phyloP scores from a whole-genome alignment of 768 basidiomycete genomes.

The Solioccasus polychromus region DNA sequence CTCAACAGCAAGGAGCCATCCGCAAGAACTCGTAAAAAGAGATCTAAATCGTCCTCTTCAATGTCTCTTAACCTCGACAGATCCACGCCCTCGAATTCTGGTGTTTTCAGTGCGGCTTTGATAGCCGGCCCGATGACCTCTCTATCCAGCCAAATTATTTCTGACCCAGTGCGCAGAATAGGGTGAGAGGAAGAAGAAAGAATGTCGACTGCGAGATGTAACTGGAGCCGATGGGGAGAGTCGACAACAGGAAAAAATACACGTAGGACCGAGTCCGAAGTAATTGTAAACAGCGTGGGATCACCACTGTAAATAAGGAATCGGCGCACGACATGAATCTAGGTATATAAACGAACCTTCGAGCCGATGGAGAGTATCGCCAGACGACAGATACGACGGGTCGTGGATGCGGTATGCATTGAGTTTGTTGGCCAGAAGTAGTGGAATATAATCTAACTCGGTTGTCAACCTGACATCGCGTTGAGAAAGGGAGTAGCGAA shows the following conservation, averaged over 20 bases:
- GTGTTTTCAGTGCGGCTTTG: slow-evolving; percentile 39
- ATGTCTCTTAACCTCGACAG: slow-evolving; percentile 57
- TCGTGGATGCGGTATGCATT: slow-evolving; percentile 71
- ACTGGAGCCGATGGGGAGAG: slow-evolving; percentile 77
- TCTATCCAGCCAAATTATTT: slow-evolving; percentile 69
- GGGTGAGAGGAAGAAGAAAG: slow-evolving; percentile 50
- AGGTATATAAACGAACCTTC: slow-evolving; percentile 44
- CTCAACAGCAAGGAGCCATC: slow-evolving; percentile 75
- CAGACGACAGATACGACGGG: slow-evolving; percentile 67
- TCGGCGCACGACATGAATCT: slow-evolving; percentile 2
- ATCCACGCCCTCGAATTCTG: not conserved
- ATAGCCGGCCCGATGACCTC: slow-evolving; percentile 53
- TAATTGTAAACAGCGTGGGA: slow-evolving; percentile 78
- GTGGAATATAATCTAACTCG: slow-evolving; percentile 68
- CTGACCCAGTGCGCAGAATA: slow-evolving; percentile 36
- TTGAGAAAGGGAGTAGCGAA: slow-evolving; percentile 8
- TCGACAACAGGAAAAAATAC: slow-evolving; percentile 89
- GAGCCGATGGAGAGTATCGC: slow-evolving; percentile 67
- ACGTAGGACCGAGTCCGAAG: slow-evolving; percentile 76
- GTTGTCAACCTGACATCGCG: slow-evolving; percentile 47
- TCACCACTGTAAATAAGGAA: slow-evolving; percentile 52
- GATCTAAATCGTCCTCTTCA: slow-evolving; percentile 70
- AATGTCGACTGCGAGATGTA: slow-evolving; percentile 76
- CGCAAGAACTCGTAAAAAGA: slow-evolving; percentile 68
- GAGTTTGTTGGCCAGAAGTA: slow-evolving; percentile 65